These are phyloP conservation scores for Chrysochromulina tobinii DNA, from an alignment of 78 protist genomes.

Conservation along the genomic window DNA sequence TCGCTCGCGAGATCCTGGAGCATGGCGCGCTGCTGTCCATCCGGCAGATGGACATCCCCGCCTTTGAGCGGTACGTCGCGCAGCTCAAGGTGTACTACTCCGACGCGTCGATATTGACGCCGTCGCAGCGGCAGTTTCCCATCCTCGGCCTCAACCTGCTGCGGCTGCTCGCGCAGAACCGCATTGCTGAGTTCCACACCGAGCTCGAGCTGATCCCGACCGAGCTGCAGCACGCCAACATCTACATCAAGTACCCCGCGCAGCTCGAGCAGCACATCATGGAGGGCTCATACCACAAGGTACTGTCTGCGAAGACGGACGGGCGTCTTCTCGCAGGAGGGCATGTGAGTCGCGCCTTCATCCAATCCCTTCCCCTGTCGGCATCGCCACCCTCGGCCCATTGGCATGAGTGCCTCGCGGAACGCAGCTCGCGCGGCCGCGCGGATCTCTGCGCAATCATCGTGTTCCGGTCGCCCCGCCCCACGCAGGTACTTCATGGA, in stretches of 20 bases:
- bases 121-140: background rate
- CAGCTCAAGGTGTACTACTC: slow-evolving; percentile 62
- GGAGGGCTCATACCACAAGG: slow-evolving; percentile 70
- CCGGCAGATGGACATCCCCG: slow-evolving; percentile 20
- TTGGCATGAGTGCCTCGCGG: too few relatives aligned
- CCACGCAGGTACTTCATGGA: slow-evolving; percentile 1
- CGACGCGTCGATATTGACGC: slow-evolving; percentile 8
- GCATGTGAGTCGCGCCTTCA: background rate
- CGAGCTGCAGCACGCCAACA: background rate
- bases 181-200: slow-evolving; percentile 67
- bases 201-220: slow-evolving; percentile 58
- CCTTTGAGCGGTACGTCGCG: slow-evolving; percentile 59
- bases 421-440: too few relatives aligned
- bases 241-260: slow-evolving; percentile 7
- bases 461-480: too few relatives aligned
- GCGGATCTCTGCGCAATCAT: too few relatives aligned
- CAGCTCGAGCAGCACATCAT: slow-evolving; percentile 67
- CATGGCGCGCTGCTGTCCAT: slow-evolving; percentile 22
- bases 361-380: too few relatives aligned
- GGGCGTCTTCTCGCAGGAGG: background rate
- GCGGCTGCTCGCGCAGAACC: slow-evolving; percentile 63
- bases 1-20: slow-evolving; percentile 42
- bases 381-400: too few relatives aligned
- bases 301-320: background rate
- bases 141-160: slow-evolving; percentile 72